These are phyloP conservation scores for Alternaria alternata DNA, from an alignment of 2,329 filamentous ascomycete species.

Conservation along the genomic window DNA sequence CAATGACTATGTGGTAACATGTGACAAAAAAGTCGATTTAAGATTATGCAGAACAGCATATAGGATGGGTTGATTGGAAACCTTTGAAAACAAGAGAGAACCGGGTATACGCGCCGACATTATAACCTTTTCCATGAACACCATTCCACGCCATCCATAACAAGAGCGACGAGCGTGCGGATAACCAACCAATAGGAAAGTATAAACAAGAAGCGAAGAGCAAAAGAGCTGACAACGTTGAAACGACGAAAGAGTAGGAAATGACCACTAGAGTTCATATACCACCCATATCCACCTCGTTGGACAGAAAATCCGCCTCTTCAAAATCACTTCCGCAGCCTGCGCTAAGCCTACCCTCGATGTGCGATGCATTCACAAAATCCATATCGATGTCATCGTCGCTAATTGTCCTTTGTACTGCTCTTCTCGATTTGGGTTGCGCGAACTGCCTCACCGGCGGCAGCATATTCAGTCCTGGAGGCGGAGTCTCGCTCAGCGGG, in stretches of 20 bases:
- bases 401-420: conserved; percentile 17
- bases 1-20: neutral
- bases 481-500: conserved; percentile 43
- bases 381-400: conserved; percentile 44
- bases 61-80: neutral
- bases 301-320: conserved; percentile 68
- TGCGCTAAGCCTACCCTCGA: conserved; percentile 45
- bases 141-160: conserved; percentile 9
- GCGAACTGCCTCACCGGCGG: conserved; percentile 39
- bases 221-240: neutral
- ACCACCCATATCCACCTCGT: conserved; percentile 48
- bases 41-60: neutral
- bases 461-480: conserved; percentile 25
- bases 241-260: neutral
- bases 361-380: conserved; percentile 40
- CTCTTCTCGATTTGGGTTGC: conserved; percentile 39
- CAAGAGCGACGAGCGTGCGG: neutral
- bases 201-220: conserved; percentile 14
- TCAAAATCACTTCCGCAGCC: conserved; percentile 66
- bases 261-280: conserved; percentile 21
- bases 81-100: neutral
- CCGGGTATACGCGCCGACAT: conserved; percentile 29
- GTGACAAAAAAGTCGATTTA: neutral
- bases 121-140: conserved; percentile 11
- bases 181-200: neutral